Conservation (phyloP, 176 grass and related monocot species). For the Canna indica region DNA sequence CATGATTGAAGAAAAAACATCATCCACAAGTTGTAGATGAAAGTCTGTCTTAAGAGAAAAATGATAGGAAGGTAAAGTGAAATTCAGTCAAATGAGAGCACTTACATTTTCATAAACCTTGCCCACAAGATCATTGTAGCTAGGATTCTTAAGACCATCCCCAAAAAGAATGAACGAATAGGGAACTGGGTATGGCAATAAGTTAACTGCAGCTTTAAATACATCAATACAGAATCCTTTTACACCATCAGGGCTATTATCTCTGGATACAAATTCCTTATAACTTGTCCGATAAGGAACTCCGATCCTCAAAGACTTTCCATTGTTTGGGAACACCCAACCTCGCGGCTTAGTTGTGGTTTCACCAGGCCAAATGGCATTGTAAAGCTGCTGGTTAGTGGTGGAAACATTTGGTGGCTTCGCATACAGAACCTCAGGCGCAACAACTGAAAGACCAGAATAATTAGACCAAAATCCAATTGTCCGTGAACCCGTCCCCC, state of each 20-base stretch:
- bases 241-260: background rate
- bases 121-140: conserved; percentile 12
- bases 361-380: conserved; percentile 17
- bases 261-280: conserved; percentile 8
- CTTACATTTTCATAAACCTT: conserved; percentile 10
- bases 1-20: background rate
- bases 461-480: conserved; percentile 18
- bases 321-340: conserved; percentile 21
- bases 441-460: conserved; percentile 14
- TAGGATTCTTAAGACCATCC: conserved; percentile 9
- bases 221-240: conserved; percentile 19
- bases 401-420: conserved; percentile 15
- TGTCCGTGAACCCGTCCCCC: background rate
- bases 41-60: background rate
- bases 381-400: conserved; percentile 6
- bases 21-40: background rate
- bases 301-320: conserved; percentile 11
- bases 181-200: conserved; percentile 21
- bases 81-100: background rate
- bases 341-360: conserved; percentile 9
- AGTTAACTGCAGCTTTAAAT: conserved; percentile 12
- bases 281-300: conserved; percentile 10
- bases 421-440: conserved; percentile 15
- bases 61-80: background rate
- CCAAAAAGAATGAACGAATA: conserved; percentile 9